Evolutionary conservation across 2,329 filamentous ascomycete species (phyloP).

Genomic region (Stagonosporopsis rhizophila): DNA sequence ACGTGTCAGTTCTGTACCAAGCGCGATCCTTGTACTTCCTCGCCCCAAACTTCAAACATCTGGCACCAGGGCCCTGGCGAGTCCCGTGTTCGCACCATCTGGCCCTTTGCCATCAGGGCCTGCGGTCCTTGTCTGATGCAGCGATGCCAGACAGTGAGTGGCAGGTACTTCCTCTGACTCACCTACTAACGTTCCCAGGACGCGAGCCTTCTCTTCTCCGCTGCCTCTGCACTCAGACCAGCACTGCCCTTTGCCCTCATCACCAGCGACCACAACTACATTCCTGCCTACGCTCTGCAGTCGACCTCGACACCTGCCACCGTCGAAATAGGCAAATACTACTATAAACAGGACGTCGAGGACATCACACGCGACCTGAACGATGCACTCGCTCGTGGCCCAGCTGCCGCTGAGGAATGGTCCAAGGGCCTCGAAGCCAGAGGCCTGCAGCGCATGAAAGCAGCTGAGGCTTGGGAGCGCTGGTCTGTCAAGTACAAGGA

Average conservation of each 20-base stretch:
- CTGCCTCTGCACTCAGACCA: conserved; percentile 66
- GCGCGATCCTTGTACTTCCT: conserved; percentile 33
- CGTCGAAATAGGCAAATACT: conserved; percentile 69
- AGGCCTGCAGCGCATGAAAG: conserved; percentile 66
- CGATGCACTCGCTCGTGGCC: conserved; percentile 69
- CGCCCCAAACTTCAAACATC: conserved; percentile 42
- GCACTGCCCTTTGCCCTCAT: conserved; percentile 75
- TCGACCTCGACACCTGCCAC: conserved; percentile 56
- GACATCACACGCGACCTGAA: conserved; percentile 68
- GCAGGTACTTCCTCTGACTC: conserved; percentile 10
- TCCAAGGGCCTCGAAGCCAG: conserved; percentile 73
- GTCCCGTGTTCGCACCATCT: conserved; percentile 68
- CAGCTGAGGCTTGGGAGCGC: conserved; percentile 75
- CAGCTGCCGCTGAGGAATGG: conserved; percentile 77
- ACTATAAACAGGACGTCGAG: conserved; percentile 68
- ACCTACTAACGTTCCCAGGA: conserved; percentile 60
- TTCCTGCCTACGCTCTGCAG: conserved; percentile 64
- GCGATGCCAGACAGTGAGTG: conserved; percentile 69
- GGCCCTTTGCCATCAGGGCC: conserved; percentile 72
- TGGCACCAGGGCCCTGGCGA: conserved; percentile 69
- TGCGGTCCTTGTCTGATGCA: conserved; percentile 71
- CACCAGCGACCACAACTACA: conserved; percentile 66
- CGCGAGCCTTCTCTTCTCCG: conserved; percentile 70
- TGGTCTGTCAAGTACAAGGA: conserved; percentile 63
- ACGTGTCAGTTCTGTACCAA: conserved; percentile 73